These are phyloP conservation scores for Podila minutissima DNA, from an alignment of 192 early-diverging fungal species.

Conservation along the genomic window DNA sequence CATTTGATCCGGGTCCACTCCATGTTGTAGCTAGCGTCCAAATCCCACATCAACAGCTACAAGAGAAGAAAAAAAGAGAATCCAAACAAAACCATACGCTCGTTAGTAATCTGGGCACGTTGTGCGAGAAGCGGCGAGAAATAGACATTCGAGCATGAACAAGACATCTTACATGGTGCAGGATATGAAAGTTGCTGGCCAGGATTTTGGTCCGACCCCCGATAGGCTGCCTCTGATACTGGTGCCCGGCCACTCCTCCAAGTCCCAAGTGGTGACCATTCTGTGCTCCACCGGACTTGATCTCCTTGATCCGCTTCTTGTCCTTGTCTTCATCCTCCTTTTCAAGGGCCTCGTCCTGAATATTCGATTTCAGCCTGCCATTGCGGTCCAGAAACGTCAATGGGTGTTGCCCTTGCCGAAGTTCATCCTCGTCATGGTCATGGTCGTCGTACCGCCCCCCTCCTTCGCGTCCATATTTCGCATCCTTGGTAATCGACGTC, in stretches of 20 bases:
- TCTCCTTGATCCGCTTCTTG: constrained; percentile 2
- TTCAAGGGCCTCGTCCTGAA: background rate
- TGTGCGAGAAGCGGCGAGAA: too few relatives aligned
- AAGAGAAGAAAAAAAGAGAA: background rate
- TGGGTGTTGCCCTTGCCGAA: too few relatives aligned
- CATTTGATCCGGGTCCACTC: constrained; percentile 48
- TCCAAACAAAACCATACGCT: background rate
- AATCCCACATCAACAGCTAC: constrained; percentile 41
- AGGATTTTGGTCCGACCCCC: constrained; percentile 31
- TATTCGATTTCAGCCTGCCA: background rate
- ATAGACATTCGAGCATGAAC: background rate
- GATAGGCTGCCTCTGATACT: background rate
- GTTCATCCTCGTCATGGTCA: background rate
- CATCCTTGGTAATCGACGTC: constrained; percentile 27
- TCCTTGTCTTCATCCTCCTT: constrained; percentile 3
- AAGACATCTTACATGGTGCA: constrained; percentile 42
- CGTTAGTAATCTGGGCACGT: too few relatives aligned
- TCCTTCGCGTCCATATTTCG: constrained; percentile 6
- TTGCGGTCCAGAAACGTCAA: background rate
- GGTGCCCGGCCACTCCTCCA: background rate
- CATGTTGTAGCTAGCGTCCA: constrained; percentile 34
- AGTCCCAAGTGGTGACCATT: constrained; percentile 2
- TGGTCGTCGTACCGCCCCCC: constrained; percentile 2
- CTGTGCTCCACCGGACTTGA: background rate
- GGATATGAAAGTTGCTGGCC: constrained; percentile 33